Base-by-base conservation (phyloP, 2,329 filamentous ascomycete genomes). In the Pseudonectria foliicola region DNA sequence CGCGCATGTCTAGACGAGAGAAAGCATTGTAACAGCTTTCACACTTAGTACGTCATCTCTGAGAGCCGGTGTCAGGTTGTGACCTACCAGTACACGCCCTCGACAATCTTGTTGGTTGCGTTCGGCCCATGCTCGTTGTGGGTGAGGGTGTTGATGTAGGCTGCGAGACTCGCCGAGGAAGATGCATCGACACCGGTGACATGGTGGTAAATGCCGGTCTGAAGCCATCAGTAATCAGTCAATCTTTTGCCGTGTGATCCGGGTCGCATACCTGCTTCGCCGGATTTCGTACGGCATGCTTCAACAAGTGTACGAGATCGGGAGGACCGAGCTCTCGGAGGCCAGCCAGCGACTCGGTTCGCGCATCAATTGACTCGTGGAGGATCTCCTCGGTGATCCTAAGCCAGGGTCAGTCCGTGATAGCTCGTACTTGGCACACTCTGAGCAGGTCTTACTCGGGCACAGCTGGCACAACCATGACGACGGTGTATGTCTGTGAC, bases 131-230 rank as follows among this genome's bases (percentile, higher is more conserved):
- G 79, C 35, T 90, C 85, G 45, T 83, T 83, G 64, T 95, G 93
- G 29, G 89, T 95, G 41, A 98, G 73, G 26, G 90, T 96, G 63
- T 96, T 98, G 66, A 98, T 94, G 64, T 98, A 98, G 50, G 92
- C 92, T 27, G 92, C 92, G 40, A 98, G 69, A 64, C 90, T 96
- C 39, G 92, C 92, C 8, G 92, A 96, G 6, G 92, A 96, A 3
- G 92, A 98, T 31, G 92, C 92, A 65, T 98, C 92, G 56, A 95
- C 82, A 42, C 92, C 92, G 26, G 88, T 95, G 50, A 95, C 89
- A 79, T 98, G 92, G 62, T 98, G 92, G 60, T 98, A 98, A 37
- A 95, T 82, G 40, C 92, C 92, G 42, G 80, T 81, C 85, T 95
- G 31, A 4, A 33, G 23, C 26, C 12, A 35, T 57, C 38, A 56